Conservation (phyloP, 768 basidiomycete species). For the Tulasnella sp. region DNA sequence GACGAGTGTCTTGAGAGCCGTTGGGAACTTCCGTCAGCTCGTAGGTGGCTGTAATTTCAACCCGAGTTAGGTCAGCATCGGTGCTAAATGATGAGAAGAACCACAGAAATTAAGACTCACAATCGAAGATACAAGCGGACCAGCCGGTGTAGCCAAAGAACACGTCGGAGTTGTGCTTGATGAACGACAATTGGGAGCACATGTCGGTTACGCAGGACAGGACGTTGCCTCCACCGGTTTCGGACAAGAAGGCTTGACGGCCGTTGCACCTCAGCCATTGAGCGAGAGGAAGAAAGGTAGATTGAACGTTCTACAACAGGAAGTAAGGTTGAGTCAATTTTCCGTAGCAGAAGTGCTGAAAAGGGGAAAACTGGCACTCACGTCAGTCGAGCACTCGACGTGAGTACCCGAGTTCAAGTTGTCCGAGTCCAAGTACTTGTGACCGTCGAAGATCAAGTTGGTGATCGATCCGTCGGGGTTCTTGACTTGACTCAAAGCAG, state of each 20-base stretch:
- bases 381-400: slow-evolving; percentile 37
- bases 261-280: slow-evolving; percentile 3
- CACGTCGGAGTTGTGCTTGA: slow-evolving; percentile 17
- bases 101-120: not conserved
- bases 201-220: slow-evolving; percentile 12
- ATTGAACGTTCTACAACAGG: not conserved
- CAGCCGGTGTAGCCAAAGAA: slow-evolving; percentile 17
- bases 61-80: not conserved
- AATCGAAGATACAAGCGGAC: slow-evolving; percentile 4
- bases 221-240: slow-evolving; percentile 17
- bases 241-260: slow-evolving; percentile 13
- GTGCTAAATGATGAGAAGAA: not conserved
- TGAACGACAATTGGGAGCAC: slow-evolving; percentile 4
- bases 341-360: not conserved
- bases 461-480: slow-evolving; percentile 39
- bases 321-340: not conserved
- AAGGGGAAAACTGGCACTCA: not conserved
- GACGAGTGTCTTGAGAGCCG: not conserved
- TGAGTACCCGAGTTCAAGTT: slow-evolving; percentile 40
- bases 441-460: slow-evolving; percentile 52
- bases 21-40: slow-evolving; percentile 5
- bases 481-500: slow-evolving; percentile 38
- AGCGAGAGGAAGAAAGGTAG: slow-evolving; percentile 8
- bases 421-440: slow-evolving; percentile 46
- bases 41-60: not conserved